These are phyloP conservation scores for Oryza meridionalis DNA, from an alignment of 176 grass and related monocot genomes.

Conservation along the genomic window DNA sequence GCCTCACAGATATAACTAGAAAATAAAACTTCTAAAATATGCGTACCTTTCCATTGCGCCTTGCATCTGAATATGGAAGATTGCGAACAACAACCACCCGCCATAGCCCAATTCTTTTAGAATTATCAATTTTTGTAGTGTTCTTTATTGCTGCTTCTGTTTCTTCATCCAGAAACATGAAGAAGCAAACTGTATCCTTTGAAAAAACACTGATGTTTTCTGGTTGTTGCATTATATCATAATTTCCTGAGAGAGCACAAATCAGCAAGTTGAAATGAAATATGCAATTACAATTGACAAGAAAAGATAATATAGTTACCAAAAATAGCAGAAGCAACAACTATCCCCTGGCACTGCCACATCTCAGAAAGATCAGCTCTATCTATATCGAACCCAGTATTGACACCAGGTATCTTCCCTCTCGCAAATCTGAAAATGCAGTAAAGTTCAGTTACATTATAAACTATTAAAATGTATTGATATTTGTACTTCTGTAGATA, in stretches of 20 bases:
- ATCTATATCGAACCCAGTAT: slow-evolving; percentile 92
- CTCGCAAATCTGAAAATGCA: slow-evolving; percentile 72
- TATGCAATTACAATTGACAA: slow-evolving; percentile 26
- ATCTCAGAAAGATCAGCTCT: slow-evolving; percentile 88
- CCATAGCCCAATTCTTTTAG: slow-evolving; percentile 81
- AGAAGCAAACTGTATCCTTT: slow-evolving; percentile 85
- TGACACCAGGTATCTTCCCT: slow-evolving; percentile 81
- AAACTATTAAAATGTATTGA: background rate
- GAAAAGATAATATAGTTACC: slow-evolving; percentile 53
- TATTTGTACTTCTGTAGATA: background rate
- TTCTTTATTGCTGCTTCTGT: slow-evolving; percentile 87
- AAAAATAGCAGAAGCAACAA: slow-evolving; percentile 98
- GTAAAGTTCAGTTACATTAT: slow-evolving; percentile 38
- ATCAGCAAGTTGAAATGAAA: slow-evolving; percentile 32
- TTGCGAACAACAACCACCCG: slow-evolving; percentile 81
- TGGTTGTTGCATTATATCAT: slow-evolving; percentile 97
- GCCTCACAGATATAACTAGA: slow-evolving; percentile 20
- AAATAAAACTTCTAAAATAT: slow-evolving; percentile 25
- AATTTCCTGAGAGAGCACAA: slow-evolving; percentile 72
- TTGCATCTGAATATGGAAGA: slow-evolving; percentile 88
- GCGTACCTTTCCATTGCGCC: slow-evolving; percentile 90
- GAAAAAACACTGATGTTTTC: slow-evolving; percentile 82
- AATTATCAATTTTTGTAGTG: slow-evolving; percentile 53
- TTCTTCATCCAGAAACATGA: slow-evolving; percentile 99
- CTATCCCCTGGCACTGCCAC: slow-evolving; percentile 66